phyloP scores from a whole-genome alignment of 1,139 yeast genomes.

The Lodderomyces jiufengensis region DNA sequence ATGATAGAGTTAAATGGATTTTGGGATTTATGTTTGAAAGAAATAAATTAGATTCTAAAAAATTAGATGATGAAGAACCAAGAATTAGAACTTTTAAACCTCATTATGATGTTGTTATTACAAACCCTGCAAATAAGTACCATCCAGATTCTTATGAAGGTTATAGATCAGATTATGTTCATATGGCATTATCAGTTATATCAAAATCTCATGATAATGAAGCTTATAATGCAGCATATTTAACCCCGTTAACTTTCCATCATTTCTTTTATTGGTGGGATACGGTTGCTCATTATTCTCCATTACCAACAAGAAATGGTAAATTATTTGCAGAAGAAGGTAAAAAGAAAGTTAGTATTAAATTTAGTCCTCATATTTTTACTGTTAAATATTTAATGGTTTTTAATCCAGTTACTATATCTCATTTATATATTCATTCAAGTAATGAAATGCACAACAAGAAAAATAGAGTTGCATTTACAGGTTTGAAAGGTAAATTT shows the following conservation, averaged over 20 bases:
- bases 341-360: conserved; percentile 38
- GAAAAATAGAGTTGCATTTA: conserved; percentile 51
- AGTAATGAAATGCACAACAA: conserved; percentile 34
- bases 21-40: conserved; percentile 43
- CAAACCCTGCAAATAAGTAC: conserved; percentile 36
- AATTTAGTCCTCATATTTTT: conserved; percentile 73
- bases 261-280: conserved; percentile 87
- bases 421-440: conserved; percentile 65
- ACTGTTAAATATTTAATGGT: conserved; percentile 79
- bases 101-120: conserved; percentile 42
- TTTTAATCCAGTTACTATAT: conserved; percentile 67
- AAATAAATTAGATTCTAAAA: conserved; percentile 20
- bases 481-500: conserved; percentile 77
- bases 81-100: conserved; percentile 34
- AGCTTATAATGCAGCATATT: conserved; percentile 67
- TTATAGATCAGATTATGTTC: conserved; percentile 75
- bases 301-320: conserved; percentile 78
- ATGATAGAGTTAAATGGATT: conserved; percentile 41
- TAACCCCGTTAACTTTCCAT: conserved; percentile 64
- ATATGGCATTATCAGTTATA: conserved; percentile 59
- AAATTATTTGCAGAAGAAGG: conserved; percentile 44
- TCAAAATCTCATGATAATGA: conserved; percentile 31
- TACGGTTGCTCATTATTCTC: conserved; percentile 62
- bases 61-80: conserved; percentile 30
- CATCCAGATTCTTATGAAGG: conserved; percentile 73